phyloP scores from a whole-genome alignment of 129 eudicot species.

The Scalesia atractyloides region DNA sequence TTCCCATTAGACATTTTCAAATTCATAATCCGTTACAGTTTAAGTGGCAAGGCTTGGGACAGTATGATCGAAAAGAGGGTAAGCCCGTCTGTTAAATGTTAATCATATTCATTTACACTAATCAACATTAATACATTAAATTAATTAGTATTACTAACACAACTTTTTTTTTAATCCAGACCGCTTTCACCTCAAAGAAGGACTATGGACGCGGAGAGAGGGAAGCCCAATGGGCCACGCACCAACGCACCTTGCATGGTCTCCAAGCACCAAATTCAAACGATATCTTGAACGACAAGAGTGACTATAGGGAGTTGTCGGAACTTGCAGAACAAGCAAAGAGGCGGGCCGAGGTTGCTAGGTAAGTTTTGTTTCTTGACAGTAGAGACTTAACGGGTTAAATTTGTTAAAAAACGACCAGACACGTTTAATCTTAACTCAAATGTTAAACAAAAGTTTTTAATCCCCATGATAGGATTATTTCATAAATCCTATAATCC shows the following conservation, averaged over 20 bases:
- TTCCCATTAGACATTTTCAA: slow-evolving; percentile 71
- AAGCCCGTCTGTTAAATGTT: neutral
- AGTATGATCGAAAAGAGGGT: slow-evolving; percentile 63
- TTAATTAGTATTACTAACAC: slow-evolving; percentile 3
- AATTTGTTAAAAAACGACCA: neutral
- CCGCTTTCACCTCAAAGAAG: slow-evolving; percentile 51
- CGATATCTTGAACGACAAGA: slow-evolving; percentile 35
- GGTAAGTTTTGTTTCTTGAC: slow-evolving; percentile 25
- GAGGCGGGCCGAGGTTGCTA: slow-evolving; percentile 55
- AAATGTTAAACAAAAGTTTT: too few relatives aligned
- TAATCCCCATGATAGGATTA: too few relatives aligned
- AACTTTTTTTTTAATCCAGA: slow-evolving; percentile 21
- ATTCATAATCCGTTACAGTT: slow-evolving; percentile 61
- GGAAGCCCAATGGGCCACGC: slow-evolving; percentile 55
- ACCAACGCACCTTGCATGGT: slow-evolving; percentile 53
- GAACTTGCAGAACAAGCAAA: slow-evolving; percentile 54
- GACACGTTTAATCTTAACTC: too few relatives aligned
- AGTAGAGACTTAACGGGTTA: neutral
- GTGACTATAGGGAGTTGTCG: slow-evolving; percentile 35
- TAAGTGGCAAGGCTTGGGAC: slow-evolving; percentile 84
- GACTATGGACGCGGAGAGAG: slow-evolving; percentile 52
- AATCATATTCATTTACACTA: neutral
- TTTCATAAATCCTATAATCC: too few relatives aligned
- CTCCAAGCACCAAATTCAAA: slow-evolving; percentile 39
- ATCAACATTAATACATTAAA: neutral